Evolutionary conservation across 106 monocot species (phyloP).

Genomic region (Amphibolis antarctica): DNA sequence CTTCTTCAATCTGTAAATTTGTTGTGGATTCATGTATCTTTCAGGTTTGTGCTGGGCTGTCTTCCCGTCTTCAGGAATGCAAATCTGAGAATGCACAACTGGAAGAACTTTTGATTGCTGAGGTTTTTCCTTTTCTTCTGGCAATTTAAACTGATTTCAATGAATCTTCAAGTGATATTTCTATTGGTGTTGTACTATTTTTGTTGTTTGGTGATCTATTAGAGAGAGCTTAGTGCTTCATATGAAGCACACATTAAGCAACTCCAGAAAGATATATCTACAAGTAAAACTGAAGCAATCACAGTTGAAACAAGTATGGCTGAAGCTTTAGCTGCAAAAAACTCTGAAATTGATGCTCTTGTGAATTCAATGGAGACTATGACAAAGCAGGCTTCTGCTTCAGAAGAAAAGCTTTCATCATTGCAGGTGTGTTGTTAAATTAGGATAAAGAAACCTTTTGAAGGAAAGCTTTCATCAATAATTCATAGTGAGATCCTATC

Average conservation of each 20-base stretch:
- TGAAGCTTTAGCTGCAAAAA: slow-evolving; percentile 79
- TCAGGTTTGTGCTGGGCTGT: slow-evolving; percentile 95
- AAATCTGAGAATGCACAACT: slow-evolving; percentile 92
- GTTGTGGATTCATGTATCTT: background rate
- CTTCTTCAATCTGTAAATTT: no score
- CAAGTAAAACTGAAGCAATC: slow-evolving; percentile 42
- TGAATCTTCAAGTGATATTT: no score
- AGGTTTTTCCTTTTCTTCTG: slow-evolving; percentile 43
- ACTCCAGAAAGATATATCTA: slow-evolving; percentile 70
- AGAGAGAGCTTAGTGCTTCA: slow-evolving; percentile 70
- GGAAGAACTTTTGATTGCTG: slow-evolving; percentile 88
- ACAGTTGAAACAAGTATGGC: slow-evolving; percentile 66
- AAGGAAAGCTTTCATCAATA: no score
- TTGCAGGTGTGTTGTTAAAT: slow-evolving; percentile 44
- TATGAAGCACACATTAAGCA: slow-evolving; percentile 85
- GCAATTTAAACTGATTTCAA: background rate
- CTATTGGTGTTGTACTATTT: no score
- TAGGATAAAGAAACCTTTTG: no score
- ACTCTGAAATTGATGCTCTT: slow-evolving; percentile 79
- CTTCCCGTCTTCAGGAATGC: slow-evolving; percentile 97
- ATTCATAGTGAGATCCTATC: no score
- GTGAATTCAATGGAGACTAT: slow-evolving; percentile 50
- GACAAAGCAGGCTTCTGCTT: slow-evolving; percentile 55
- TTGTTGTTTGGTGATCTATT: background rate
- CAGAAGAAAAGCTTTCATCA: slow-evolving; percentile 65